A percentile compares a stretch with the other conserved stretches of the same genome.
phyloP scores from a whole-genome alignment of 768 basidiomycete species.

The Amanita muscaria region DNA sequence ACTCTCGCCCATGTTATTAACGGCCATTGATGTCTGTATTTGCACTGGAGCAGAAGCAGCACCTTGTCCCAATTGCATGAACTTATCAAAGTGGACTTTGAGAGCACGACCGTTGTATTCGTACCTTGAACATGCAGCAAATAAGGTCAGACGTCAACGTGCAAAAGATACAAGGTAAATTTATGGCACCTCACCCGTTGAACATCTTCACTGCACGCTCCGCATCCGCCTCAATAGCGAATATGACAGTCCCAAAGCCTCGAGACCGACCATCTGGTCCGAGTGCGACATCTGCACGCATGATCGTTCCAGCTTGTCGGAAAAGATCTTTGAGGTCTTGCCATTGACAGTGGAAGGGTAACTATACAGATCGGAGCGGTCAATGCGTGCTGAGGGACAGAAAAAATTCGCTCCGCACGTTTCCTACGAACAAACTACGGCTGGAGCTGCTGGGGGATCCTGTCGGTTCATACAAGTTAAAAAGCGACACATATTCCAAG shows the following conservation, averaged over 20 bases:
- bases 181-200: conserved; percentile 56
- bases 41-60: conserved; percentile 17
- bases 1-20: not conserved
- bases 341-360: conserved; percentile 94
- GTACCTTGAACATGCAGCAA: conserved; percentile 38
- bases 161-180: not conserved
- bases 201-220: conserved; percentile 80
- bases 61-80: conserved; percentile 30
- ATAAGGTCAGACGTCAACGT: not conserved
- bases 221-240: conserved; percentile 76
- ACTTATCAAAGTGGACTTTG: conserved; percentile 91
- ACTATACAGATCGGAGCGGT: conserved; percentile 30
- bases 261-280: conserved; percentile 83
- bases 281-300: conserved; percentile 85
- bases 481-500: conserved; percentile 15
- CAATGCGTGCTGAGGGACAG: conserved; percentile 10
- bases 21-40: conserved; percentile 9
- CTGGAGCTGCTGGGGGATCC: conserved; percentile 18
- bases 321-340: conserved; percentile 97
- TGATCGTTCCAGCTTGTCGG: conserved; percentile 80
- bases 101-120: conserved; percentile 83
- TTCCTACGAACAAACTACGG: conserved; percentile 79
- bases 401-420: conserved; percentile 45
- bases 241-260: conserved; percentile 90
- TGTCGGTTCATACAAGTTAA: conserved; percentile 11